phyloP scores from a whole-genome alignment of 305 asterid species.

The Solanum hybrid region DNA sequence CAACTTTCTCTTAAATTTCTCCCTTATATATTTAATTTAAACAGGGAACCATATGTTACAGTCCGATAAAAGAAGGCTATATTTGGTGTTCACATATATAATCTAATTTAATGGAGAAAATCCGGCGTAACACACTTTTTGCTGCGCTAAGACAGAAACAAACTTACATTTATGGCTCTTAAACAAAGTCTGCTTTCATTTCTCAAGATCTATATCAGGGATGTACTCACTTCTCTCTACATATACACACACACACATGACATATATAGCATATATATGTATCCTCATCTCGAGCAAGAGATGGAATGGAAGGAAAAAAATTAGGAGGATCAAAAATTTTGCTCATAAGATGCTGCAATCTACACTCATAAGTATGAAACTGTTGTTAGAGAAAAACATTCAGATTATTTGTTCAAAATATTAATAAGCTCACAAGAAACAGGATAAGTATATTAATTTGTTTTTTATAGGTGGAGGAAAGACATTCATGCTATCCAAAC shows the following conservation, averaged over 20 bases:
- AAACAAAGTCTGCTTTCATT: neutral
- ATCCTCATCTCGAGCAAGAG: neutral
- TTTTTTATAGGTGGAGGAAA: neutral
- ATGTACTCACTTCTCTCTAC: neutral
- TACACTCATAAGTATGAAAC: neutral
- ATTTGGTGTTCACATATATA: neutral
- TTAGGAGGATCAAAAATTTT: neutral
- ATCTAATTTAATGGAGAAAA: neutral
- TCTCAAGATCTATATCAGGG: neutral
- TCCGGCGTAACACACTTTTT: neutral
- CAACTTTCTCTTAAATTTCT: neutral
- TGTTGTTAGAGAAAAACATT: neutral
- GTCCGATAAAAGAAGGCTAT: neutral
- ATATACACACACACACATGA: neutral
- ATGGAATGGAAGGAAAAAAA: neutral
- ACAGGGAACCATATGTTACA: neutral
- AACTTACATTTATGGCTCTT: neutral
- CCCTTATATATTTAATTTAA: neutral
- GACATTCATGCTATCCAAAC: neutral
- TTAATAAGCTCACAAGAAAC: neutral
- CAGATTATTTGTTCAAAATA: neutral
- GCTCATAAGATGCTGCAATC: neutral
- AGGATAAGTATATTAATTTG: neutral
- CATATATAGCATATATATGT: neutral
- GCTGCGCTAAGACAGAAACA: neutral